A percentile compares a stretch with the other conserved stretches of the same genome.
Evolutionary conservation across 108 stramenopile species (phyloP).

Genomic region (Fragilaria radians): DNA sequence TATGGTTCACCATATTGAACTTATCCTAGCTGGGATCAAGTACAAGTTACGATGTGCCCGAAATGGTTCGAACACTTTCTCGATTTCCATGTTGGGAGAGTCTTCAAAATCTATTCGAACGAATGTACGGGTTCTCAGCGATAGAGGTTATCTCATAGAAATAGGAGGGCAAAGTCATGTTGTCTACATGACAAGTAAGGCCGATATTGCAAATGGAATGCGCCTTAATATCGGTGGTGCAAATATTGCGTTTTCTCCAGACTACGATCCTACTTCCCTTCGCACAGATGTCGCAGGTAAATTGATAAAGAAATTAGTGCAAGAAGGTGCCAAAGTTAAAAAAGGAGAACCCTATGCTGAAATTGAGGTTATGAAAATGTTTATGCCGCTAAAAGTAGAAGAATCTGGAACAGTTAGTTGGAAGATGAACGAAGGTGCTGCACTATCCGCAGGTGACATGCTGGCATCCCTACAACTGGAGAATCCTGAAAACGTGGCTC

Average conservation of each 20-base stretch:
- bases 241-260: conserved; percentile 91
- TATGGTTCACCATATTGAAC: conserved; percentile 74
- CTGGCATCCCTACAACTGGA: conserved; percentile 89
- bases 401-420: conserved; percentile 89
- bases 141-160: conserved; percentile 94
- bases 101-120: conserved; percentile 44
- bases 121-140: conserved; percentile 86
- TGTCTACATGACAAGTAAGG: conserved; percentile 80
- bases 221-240: conserved; percentile 81
- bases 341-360: conserved; percentile 92
- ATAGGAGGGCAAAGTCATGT: conserved; percentile 87
- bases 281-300: conserved; percentile 95
- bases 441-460: conserved; percentile 87
- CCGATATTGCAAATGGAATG: conserved; percentile 73
- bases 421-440: conserved; percentile 86
- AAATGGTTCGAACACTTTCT: conserved; percentile 60
- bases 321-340: conserved; percentile 85
- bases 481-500: conserved; percentile 88
- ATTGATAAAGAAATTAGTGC: conserved; percentile 90
- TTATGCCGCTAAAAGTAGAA: conserved; percentile 96
- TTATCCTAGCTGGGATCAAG: conserved; percentile 91
- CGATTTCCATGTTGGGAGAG: conserved; percentile 35
- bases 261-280: conserved; percentile 95
- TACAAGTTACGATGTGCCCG: conserved; percentile 78
- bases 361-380: conserved; percentile 99